Base-by-base conservation (phyloP, 345 rosid genomes). In the Hibiscus tridactylites region DNA sequence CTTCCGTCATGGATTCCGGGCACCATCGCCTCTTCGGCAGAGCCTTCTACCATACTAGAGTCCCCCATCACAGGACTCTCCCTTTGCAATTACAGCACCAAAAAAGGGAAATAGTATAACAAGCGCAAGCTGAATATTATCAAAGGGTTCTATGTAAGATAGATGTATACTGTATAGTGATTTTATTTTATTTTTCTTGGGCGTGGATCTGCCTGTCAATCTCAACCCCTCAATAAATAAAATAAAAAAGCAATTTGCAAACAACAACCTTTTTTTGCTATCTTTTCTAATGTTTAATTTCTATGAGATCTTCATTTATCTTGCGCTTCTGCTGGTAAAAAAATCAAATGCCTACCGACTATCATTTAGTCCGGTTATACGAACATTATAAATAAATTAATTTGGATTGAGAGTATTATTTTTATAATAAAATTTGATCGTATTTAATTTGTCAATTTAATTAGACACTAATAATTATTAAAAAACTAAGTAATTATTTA, bases 121-220 rank as follows among this genome's bases (percentile, higher is more conserved):
- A 70, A 29, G 60, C 28, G 21, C 65, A 73, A 37, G 82, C 76
- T 74, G 83, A 80, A 81, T 79, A 71, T 65, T 78, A 77, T 72
- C 71, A 13, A 70, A 76, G 81, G 65, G 78, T 78, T 76, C 26
- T 74, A 80, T 77, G 79, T 75, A 72, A 72, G 63, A 47, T 67
- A 39, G 71, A 42, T 56, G 44, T 58, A 73, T 39, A 76, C 31
- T 56, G 44, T 58, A 73, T 39, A 76, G 69, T 82, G 76, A 59
- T 66, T 21, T 21, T 21, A 21, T 21, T 64, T 75, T 77, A 53
- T 21, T 70, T 70, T 63, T 80, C 65, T 75, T 62, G 31, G 78
- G 84, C 73, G 66, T 76, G 75, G 81, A 80, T 85, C 81, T 72
- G 74, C 74, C 82, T 73, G 84, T 79, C 88, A 62, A 73, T 76